Conservation (phyloP, 192 early-diverging fungal species). For the Dispira parvispora region DNA sequence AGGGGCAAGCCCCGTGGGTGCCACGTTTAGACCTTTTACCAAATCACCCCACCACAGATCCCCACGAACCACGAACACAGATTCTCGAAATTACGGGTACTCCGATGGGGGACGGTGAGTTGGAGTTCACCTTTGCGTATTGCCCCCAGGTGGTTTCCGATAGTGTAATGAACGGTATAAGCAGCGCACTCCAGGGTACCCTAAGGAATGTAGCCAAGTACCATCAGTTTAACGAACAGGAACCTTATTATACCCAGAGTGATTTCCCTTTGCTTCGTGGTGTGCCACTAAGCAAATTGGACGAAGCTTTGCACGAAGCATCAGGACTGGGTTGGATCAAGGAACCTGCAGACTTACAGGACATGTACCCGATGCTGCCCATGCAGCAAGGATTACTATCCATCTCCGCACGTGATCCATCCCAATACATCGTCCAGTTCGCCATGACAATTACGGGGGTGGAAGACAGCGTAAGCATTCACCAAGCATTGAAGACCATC, state of each 20-base stretch:
- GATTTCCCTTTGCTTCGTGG: not conserved
- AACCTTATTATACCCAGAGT: not conserved
- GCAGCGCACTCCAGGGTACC: not conserved
- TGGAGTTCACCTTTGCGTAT: not conserved
- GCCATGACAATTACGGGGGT: not conserved
- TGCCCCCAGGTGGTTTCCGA: not conserved
- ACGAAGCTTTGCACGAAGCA: not conserved
- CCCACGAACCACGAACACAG: not conserved
- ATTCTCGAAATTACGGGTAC: not conserved
- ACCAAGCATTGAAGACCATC: not conserved
- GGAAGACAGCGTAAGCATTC: not conserved
- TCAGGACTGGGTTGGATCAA: not conserved
- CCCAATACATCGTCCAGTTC: not conserved
- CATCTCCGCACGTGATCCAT: not conserved
- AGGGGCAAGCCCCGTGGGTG: not conserved
- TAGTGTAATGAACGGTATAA: not conserved
- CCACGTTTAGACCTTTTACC: not conserved
- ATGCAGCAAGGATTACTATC: not conserved
- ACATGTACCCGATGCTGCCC: constrained; percentile 2
- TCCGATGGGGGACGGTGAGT: not conserved
- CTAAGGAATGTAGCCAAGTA: not conserved
- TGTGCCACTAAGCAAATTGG: not conserved
- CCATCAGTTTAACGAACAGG: not conserved
- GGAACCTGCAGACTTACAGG: not conserved
- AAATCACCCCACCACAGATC: not conserved